phyloP scores from a whole-genome alignment of 306 rosid genomes.

The Cicer yamashitae region DNA sequence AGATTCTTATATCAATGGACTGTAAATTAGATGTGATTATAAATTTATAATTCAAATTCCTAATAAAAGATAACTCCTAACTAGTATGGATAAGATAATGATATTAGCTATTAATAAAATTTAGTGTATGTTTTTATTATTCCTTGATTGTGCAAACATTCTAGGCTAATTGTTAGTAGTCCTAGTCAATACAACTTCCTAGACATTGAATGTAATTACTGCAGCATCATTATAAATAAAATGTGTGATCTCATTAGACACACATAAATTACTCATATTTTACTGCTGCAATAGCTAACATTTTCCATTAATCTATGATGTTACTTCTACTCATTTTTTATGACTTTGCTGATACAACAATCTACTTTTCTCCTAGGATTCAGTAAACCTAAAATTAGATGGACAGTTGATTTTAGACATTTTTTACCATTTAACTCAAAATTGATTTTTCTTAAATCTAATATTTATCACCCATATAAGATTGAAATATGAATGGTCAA shows the following conservation, averaged over 20 bases:
- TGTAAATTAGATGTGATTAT: not conserved
- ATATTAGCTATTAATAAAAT: not conserved
- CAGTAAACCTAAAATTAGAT: slow-evolving; percentile 18
- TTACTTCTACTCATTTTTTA: slow-evolving; percentile 8
- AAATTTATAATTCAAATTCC: not conserved
- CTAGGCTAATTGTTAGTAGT: too few species aligned
- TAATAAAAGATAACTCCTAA: slow-evolving; percentile 11
- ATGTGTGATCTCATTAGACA: too few species aligned
- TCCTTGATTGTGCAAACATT: too few species aligned
- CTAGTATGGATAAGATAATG: not conserved
- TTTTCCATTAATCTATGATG: not conserved
- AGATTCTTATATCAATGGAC: not conserved
- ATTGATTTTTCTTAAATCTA: not conserved
- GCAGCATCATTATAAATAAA: too few species aligned
- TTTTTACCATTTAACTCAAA: not conserved
- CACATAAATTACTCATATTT: too few species aligned
- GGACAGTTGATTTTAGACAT: slow-evolving; percentile 29
- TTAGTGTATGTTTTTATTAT: too few species aligned
- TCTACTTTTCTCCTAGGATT: slow-evolving; percentile 4
- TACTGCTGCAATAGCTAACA: not conserved
- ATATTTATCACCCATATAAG: not conserved
- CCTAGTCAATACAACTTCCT: too few species aligned
- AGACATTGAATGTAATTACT: too few species aligned
- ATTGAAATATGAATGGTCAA: not conserved
- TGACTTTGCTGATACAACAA: not conserved